Base-by-base conservation (phyloP, 2,329 filamentous ascomycete genomes). In the Claviceps sp. region DNA sequence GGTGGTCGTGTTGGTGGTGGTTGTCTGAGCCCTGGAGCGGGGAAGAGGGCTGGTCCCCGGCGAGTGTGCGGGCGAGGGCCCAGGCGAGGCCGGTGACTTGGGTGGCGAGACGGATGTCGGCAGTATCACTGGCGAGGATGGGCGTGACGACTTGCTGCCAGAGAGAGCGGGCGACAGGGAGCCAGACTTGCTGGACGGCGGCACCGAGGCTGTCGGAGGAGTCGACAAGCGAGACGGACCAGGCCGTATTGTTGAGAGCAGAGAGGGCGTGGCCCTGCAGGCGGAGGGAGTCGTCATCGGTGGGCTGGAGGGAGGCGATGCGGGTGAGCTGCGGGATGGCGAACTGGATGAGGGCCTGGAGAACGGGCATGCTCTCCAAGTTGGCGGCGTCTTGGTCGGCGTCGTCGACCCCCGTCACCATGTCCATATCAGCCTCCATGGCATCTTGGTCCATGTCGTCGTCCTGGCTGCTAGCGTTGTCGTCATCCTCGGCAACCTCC, bases 241-340 rank as follows among this genome's bases (percentile, higher is more conserved):
- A 85, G 50, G 81, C 72, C 50, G 85, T 77, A 65, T 85, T 85
- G 69, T 79, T 84, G 54, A 86, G 71, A 16, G 79, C 75, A 2
- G 78, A 76, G 24, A 85, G 66, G 18, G 81, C 76, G 57, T 76
- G 72, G 20, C 65, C 64, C 55, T 77, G 77, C 42, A 83, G 66
- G 6, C 69, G 61, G 13, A 71, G 62, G 16, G 67, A 60, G 34
- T 72, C 69, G 20, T 73, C 70, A 51, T 68, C 66, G 9, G 62
- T 60, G 9, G 70, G 65, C 11, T 67, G 63, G 6, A 72, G 63
- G 51, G 67, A 68, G 37, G 71, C 65, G 20, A 77, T 70, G 20
- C 72, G 71, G 53, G 79, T 66, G 47, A 80, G 64, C 54, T 75
- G 61, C 6, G 68, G 66, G 46, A 71, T 56, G 45, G 67, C 66